Percentiles rank a stretch among this genome's conserved stretches.
Evolutionary conservation across 805 yeast species (phyloP).

Genomic region (Sungouiozyma intestinalis): DNA sequence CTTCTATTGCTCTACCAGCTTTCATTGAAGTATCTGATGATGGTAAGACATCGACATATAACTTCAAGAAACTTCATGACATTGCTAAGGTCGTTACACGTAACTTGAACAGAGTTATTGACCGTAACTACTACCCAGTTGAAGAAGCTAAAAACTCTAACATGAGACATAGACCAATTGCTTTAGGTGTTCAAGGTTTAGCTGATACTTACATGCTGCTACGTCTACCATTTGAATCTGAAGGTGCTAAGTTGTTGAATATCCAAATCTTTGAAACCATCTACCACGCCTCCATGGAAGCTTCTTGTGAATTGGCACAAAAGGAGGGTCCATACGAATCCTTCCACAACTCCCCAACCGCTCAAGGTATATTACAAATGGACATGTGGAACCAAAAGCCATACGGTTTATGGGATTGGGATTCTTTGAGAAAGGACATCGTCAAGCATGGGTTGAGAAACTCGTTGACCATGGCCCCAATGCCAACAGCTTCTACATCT

Average conservation of each 20-base stretch:
- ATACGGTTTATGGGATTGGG: conserved; percentile 82
- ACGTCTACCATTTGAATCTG: conserved; percentile 78
- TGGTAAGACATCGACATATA: conserved; percentile 40
- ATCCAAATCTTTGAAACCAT: conserved; percentile 88
- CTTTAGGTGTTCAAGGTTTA: conserved; percentile 96
- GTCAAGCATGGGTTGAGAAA: conserved; percentile 65
- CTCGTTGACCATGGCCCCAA: conserved; percentile 82
- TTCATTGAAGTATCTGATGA: conserved; percentile 45
- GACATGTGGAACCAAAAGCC: conserved; percentile 84
- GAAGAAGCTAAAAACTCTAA: conserved; percentile 67
- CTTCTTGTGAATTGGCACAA: conserved; percentile 72
- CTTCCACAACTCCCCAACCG: conserved; percentile 81
- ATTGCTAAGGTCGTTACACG: conserved; percentile 68
- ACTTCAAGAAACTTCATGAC: conserved; percentile 65
- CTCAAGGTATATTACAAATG: conserved; percentile 73
- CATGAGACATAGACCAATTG: conserved; percentile 80
- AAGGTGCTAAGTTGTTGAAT: conserved; percentile 65
- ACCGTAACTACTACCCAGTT: conserved; percentile 77
- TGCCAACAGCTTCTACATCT: conserved; percentile 98
- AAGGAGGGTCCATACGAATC: conserved; percentile 59
- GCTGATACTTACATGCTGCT: conserved; percentile 80
- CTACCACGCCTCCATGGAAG: conserved; percentile 86
- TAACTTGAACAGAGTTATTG: conserved; percentile 76
- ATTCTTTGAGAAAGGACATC: conserved; percentile 48
- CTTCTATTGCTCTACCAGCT: conserved; percentile 80